Percentiles rank a stretch among this genome's conserved stretches.
phyloP scores from a whole-genome alignment of 2,329 filamentous ascomycete species.

The Cercospora janseana region DNA sequence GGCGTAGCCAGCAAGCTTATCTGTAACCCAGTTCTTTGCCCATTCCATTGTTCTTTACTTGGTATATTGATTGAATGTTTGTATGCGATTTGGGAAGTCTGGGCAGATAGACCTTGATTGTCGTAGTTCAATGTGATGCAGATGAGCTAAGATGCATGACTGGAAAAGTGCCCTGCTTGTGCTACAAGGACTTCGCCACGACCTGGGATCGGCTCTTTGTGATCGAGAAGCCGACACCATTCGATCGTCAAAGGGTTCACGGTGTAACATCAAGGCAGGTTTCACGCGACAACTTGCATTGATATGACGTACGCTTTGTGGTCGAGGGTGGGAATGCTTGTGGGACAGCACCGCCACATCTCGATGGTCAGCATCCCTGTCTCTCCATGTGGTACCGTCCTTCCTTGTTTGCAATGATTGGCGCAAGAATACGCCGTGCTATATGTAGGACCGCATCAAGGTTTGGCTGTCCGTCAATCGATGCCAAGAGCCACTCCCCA shows the following conservation, averaged over 20 bases:
- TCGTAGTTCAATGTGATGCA: not conserved
- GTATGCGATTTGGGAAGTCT: not conserved
- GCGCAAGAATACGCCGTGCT: too few relatives aligned
- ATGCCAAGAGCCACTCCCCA: too few relatives aligned
- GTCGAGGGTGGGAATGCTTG: conserved; percentile 6
- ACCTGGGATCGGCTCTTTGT: not conserved
- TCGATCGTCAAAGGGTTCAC: conserved; percentile 10
- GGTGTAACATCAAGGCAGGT: conserved; percentile 17
- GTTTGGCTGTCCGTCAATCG: too few relatives aligned
- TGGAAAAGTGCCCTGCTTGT: conserved; percentile 1
- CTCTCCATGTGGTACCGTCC: not conserved
- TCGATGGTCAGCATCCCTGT: conserved; percentile 8
- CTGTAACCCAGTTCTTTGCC: conserved; percentile 35
- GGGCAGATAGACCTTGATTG: not conserved
- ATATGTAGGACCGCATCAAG: too few relatives aligned
- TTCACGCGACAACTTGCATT: conserved; percentile 18
- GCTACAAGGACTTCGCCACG: conserved; percentile 8
- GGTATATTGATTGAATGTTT: not conserved
- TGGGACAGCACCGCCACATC: conserved; percentile 15
- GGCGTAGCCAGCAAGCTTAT: conserved; percentile 36
- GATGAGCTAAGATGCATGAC: not conserved
- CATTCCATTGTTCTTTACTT: conserved; percentile 26
- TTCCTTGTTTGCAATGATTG: not conserved
- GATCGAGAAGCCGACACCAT: conserved; percentile 2
- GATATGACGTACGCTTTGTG: conserved; percentile 13